These are phyloP conservation scores for Peribolospora kevripleyi DNA, from an alignment of 768 basidiomycete species.

Conservation along the genomic window DNA sequence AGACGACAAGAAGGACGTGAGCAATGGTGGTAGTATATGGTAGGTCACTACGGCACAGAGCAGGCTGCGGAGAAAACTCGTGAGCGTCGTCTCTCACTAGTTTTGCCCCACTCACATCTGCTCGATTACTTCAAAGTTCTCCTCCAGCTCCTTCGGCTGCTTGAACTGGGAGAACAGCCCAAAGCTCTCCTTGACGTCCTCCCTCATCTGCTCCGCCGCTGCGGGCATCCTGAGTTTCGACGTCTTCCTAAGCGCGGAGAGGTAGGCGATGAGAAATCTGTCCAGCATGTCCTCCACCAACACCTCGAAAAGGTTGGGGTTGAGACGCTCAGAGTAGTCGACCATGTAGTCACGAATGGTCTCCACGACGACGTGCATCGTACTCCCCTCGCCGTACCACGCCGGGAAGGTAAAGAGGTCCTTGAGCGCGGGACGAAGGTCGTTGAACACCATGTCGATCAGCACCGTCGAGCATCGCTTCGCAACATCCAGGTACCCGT, in stretches of 20 bases:
- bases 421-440: conserved; percentile 66
- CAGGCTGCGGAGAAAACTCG: conserved; percentile 10
- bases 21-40: not conserved
- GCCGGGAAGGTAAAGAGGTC: conserved; percentile 40
- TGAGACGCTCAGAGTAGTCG: conserved; percentile 82
- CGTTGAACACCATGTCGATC: conserved; percentile 85
- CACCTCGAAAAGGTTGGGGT: conserved; percentile 69
- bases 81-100: conserved; percentile 1
- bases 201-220: conserved; percentile 57
- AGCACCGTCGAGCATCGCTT: conserved; percentile 90
- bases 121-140: conserved; percentile 64
- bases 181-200: conserved; percentile 54
- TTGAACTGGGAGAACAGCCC: conserved; percentile 60
- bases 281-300: conserved; percentile 81
- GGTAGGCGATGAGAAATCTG: conserved; percentile 65
- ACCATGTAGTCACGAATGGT: conserved; percentile 89
- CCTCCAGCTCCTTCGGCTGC: conserved; percentile 45
- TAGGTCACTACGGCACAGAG: not conserved
- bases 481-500: conserved; percentile 92
- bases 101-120: conserved; percentile 21
- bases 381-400: conserved; percentile 37
- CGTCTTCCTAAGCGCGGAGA: conserved; percentile 60
- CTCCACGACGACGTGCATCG: conserved; percentile 62
- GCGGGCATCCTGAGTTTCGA: conserved; percentile 66
- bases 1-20: not conserved